Conservation (phyloP, 768 basidiomycete species). For the Auriscalpium microsporum region DNA sequence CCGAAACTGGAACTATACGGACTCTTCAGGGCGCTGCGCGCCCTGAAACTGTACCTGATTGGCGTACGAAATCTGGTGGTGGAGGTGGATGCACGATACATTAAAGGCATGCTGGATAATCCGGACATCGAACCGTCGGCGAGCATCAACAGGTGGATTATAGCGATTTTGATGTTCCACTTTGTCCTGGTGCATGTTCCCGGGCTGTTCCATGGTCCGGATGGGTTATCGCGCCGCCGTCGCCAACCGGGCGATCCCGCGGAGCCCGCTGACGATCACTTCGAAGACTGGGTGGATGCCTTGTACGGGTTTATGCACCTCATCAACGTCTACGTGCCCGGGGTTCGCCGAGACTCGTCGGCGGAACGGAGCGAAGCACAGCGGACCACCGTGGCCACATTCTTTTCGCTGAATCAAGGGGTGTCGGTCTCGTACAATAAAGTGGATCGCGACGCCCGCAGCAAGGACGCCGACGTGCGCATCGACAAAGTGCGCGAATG, state of each 20-base stretch:
- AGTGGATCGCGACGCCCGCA: no score
- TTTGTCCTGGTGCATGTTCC: constrained; percentile 32
- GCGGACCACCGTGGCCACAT: no score
- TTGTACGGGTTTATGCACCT: not conserved
- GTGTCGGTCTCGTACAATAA: no score
- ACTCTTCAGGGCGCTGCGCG: constrained; percentile 10
- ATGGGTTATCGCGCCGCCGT: constrained; percentile 21
- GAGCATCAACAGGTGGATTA: constrained; percentile 35
- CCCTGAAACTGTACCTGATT: constrained; percentile 17
- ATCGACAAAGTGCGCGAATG: no score
- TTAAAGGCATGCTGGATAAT: constrained; percentile 33
- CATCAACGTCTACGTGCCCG: not conserved
- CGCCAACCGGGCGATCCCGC: not conserved
- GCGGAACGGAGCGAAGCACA: not conserved
- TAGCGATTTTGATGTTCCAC: constrained; percentile 28
- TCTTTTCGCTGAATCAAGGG: no score
- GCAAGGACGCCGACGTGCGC: no score
- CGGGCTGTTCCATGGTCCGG: constrained; percentile 18
- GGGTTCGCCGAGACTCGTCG: not conserved
- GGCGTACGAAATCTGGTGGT: constrained; percentile 15
- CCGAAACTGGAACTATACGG: constrained; percentile 23
- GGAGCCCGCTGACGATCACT: not conserved
- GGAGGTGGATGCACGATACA: constrained; percentile 32
- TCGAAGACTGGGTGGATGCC: not conserved
- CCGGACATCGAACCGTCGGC: constrained; percentile 30